A percentile compares a stretch with the other conserved stretches of the same genome.
Evolutionary conservation across 495 filamentous ascomycete genomes (phyloP).

Genomic region (Hyaloscypha bicolor): DNA sequence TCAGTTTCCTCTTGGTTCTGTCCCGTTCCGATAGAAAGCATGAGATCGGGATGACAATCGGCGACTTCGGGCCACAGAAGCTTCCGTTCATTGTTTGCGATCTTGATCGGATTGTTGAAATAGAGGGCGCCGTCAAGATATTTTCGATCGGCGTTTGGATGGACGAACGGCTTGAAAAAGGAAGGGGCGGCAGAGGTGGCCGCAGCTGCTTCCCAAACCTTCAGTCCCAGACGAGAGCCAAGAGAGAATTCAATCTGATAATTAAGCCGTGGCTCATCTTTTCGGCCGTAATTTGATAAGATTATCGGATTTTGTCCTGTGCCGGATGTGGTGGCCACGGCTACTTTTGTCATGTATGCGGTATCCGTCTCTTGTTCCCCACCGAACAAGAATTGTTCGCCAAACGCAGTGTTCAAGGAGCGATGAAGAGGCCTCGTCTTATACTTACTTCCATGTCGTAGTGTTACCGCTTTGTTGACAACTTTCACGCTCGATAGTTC

Average conservation of each 20-base stretch:
- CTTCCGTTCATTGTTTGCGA: conserved; percentile 49
- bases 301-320: conserved; percentile 43
- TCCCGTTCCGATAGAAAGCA: conserved; percentile 51
- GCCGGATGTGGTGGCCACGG: conserved; percentile 46
- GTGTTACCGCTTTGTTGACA: conserved; percentile 37
- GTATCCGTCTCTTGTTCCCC: conserved; percentile 30
- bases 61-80: conserved; percentile 50
- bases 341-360: conserved; percentile 43
- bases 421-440: conserved; percentile 42
- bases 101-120: conserved; percentile 48
- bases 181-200: conserved; percentile 51
- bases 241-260: conserved; percentile 51
- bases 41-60: conserved; percentile 43
- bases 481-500: conserved; percentile 38
- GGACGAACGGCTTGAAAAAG: conserved; percentile 49
- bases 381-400: conserved; percentile 44
- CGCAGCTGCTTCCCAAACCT: conserved; percentile 55
- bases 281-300: conserved; percentile 55
- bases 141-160: conserved; percentile 37
- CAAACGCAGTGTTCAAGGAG: conserved; percentile 37
- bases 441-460: conserved; percentile 45
- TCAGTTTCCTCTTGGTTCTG: no score
- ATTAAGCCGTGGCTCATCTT: conserved; percentile 13
- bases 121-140: conserved; percentile 50
- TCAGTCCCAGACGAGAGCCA: conserved; percentile 39